Conservation (phyloP, 2,329 filamentous ascomycete genomes). For the Paracoccidioides brasiliensis region DNA sequence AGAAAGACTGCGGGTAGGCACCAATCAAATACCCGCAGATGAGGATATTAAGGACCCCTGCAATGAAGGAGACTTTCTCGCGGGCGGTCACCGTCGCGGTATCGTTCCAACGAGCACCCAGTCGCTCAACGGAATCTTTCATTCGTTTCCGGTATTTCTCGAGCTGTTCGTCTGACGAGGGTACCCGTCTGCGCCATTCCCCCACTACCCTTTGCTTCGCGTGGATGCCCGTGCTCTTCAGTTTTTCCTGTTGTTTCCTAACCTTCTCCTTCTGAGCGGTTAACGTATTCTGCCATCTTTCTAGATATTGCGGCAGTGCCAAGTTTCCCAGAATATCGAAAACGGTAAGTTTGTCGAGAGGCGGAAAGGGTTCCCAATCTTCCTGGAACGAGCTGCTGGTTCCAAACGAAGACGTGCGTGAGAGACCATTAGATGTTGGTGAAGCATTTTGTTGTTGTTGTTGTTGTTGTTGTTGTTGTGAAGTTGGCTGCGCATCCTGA, state of each 20-base stretch:
- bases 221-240: constrained; percentile 60
- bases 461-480: constrained; percentile 16
- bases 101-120: constrained; percentile 77
- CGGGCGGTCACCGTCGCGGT: constrained; percentile 74
- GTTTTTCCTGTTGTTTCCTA: constrained; percentile 63
- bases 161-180: constrained; percentile 80
- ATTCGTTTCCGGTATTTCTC: constrained; percentile 82
- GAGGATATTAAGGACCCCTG: constrained; percentile 92
- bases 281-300: constrained; percentile 75
- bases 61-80: constrained; percentile 94
- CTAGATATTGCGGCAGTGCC: constrained; percentile 75
- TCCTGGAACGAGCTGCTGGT: constrained; percentile 74
- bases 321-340: constrained; percentile 92
- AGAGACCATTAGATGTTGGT: constrained; percentile 46
- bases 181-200: constrained; percentile 77
- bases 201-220: constrained; percentile 86
- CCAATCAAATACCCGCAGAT: constrained; percentile 90
- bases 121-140: constrained; percentile 75
- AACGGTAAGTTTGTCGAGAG: constrained; percentile 76
- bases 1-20: constrained; percentile 71
- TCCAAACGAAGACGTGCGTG: constrained; percentile 70
- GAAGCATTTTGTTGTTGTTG: constrained; percentile 20
- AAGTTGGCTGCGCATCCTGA: constrained; percentile 31
- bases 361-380: constrained; percentile 75
- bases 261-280: constrained; percentile 76